Base-by-base conservation (phyloP, 2,329 filamentous ascomycete species). In the Ceratocystis lukuohia region DNA sequence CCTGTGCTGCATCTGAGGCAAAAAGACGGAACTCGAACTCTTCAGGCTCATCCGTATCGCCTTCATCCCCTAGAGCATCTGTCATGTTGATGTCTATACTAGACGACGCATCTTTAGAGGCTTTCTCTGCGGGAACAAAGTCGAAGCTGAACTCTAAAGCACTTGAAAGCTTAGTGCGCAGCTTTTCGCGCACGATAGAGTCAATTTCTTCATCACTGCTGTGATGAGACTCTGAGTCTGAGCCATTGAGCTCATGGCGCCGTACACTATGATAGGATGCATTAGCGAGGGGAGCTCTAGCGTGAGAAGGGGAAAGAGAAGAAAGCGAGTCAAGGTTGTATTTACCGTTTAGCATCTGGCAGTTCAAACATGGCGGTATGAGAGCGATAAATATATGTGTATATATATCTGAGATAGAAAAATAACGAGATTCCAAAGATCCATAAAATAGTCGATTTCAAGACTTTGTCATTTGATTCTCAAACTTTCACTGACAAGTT, bases 11-110 rank as follows among this genome's bases (percentile, higher is more conserved):
- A 57, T 76, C 76, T 8, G 66, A 63, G 69, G 79, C 78, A 71
- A 87, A 87, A 33, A 87, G 77, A 7, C 81, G 77, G 71, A 86
- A 86, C 65, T 80, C 77, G 69, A 84, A 85, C 64, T 79, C 78
- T 61, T 79, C 76, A 20, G 74, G 68, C 20, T 66, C 70, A 6
- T 72, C 74, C 15, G 74, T 71, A 15, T 71, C 69, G 4, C 69
- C 67, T 45, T 69, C 69, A 17, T 69, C 67, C 37, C 70, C 69
- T 5, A 69, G 68, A 7, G 10, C 64, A 28, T 65, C 50, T 33
- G 10, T 15, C 37, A 61, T 48, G 41, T 62, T 65, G 37, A 56
- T 63, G 65, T 67, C 30, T 64, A 53, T 68, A 45, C 62, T 67
- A 65, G 69, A 71, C 20, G 71, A 70, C 33, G 68, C 69, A 5